These are phyloP conservation scores for Gastrolobium bilobum DNA, from an alignment of 306 rosid genomes.

Conservation along the genomic window DNA sequence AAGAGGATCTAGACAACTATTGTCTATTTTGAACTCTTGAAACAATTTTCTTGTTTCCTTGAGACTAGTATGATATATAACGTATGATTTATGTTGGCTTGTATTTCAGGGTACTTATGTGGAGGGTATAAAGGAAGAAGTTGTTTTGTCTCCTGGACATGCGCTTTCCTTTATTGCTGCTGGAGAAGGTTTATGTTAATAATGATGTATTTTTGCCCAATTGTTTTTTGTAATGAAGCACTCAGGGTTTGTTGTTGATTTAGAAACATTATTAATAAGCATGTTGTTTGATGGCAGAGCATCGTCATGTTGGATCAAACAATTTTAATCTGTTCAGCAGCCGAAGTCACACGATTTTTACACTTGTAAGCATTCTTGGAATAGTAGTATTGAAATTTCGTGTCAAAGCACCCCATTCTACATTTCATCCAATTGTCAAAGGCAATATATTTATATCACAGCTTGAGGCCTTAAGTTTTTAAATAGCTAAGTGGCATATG, in stretches of 20 bases:
- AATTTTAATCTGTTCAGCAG: slow-evolving; percentile 98
- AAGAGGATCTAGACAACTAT: slow-evolving; percentile 22
- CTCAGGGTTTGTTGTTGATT: slow-evolving; percentile 31
- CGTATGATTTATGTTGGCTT: slow-evolving; percentile 31
- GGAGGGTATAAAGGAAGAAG: slow-evolving; percentile 99
- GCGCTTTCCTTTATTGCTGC: slow-evolving; percentile 98
- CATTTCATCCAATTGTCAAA: slow-evolving; percentile 18
- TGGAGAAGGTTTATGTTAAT: slow-evolving; percentile 79
- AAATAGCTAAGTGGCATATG: slow-evolving; percentile 21
- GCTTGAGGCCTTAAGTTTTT: slow-evolving; percentile 43
- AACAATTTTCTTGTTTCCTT: neutral
- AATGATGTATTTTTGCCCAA: slow-evolving; percentile 35
- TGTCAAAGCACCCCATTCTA: slow-evolving; percentile 15
- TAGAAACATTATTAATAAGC: slow-evolving; percentile 32
- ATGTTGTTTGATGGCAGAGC: slow-evolving; percentile 73
- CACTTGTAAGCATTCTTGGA: slow-evolving; percentile 74
- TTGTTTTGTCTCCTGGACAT: slow-evolving; percentile 96
- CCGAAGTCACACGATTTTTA: slow-evolving; percentile 98
- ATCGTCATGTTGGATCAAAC: slow-evolving; percentile 99
- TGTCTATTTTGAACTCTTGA: slow-evolving; percentile 31
- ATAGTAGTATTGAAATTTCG: slow-evolving; percentile 22
- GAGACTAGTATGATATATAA: slow-evolving; percentile 30
- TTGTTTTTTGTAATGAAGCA: slow-evolving; percentile 18
- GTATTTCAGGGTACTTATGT: slow-evolving; percentile 94
- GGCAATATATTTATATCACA: slow-evolving; percentile 24